Base-by-base conservation (phyloP, 768 basidiomycete genomes). In the Phanerodontia chrysosporium region DNA sequence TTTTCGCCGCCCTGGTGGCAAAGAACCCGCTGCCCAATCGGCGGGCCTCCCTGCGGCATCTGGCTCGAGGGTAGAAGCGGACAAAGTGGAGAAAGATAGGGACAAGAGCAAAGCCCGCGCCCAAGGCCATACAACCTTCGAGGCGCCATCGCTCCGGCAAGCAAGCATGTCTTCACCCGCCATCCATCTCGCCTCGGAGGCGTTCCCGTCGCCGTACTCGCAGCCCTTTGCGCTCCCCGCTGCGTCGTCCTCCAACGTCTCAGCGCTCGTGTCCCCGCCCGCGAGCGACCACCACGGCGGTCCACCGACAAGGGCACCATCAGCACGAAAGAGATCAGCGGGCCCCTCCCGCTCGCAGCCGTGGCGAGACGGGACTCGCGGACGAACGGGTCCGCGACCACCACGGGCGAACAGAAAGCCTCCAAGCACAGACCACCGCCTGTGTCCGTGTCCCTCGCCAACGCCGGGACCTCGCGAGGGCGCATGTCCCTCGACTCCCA, bases 151-250 rank as follows among this genome's bases (percentile, higher is more conserved):
- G 36, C 72, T 90, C 60, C 80, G 83, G 57, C 80, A 80, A 61
- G 89, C 82, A 39, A 88, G 90, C 49, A 79, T 87, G 77, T 91
- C 89, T 58, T 89, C 88, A 22, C 89, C 90, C 55, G 80, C 85
- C 28, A 71, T 92, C 45, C 85, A 87, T 66, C 78, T 86, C 57
- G 81, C 81, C 52, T 83, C 84, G 27, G 79, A 81, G 72, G 75
- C 81, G 32, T 66, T 78, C 52, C 79, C 81, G 52, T 82, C 84
- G 35, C 77, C 80, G n/a, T 79, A 76, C 66, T 79, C 80, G 59
- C n/a, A n/a, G n/a, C 70, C 80, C 21, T 67, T 69, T 49, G 73
- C 76, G 56, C 69, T 81, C 21, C 74, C 80, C 58, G 75, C 71
- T 21, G 77, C 79, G 51, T 78, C 83, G 25, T 76, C 81, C 21